Conservation (phyloP, 1,139 yeast genomes). For the Pichia sp. region DNA sequence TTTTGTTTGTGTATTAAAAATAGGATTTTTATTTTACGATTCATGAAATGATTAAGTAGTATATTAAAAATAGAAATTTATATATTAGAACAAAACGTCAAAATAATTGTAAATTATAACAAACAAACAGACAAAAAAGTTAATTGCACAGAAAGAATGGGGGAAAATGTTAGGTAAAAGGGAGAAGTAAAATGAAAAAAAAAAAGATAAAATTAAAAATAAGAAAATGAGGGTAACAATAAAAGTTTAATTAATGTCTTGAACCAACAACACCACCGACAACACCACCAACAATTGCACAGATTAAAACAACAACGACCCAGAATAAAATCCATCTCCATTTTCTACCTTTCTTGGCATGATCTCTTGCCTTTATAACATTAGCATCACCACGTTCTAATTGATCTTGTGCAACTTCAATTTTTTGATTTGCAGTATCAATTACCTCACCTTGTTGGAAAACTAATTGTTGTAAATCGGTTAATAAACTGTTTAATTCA, state of each 20-base stretch:
- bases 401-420: conserved; percentile 78
- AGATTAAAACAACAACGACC: conserved; percentile 54
- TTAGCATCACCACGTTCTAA: conserved; percentile 94
- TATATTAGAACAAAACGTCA: too few relatives aligned
- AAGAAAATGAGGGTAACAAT: neutral
- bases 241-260: conserved; percentile 15
- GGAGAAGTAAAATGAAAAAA: too few relatives aligned
- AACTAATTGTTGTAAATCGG: conserved; percentile 94
- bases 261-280: conserved; percentile 40
- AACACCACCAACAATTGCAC: conserved; percentile 64
- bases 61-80: too few relatives aligned
- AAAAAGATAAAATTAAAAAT: too few relatives aligned
- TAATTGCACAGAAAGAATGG: too few relatives aligned
- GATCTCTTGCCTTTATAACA: conserved; percentile 81
- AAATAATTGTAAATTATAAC: too few relatives aligned
- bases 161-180: too few relatives aligned
- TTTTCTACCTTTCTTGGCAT: conserved; percentile 86
- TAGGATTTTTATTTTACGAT: too few relatives aligned
- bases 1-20: too few relatives aligned
- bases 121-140: too few relatives aligned
- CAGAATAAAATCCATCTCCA: conserved; percentile 86
- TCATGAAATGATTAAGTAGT: too few relatives aligned
- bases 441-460: conserved; percentile 92
- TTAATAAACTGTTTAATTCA: conserved; percentile 88
- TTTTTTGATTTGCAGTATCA: conserved; percentile 76